phyloP scores from a whole-genome alignment of 331 rosid genomes.

The Quercus tomentella region DNA sequence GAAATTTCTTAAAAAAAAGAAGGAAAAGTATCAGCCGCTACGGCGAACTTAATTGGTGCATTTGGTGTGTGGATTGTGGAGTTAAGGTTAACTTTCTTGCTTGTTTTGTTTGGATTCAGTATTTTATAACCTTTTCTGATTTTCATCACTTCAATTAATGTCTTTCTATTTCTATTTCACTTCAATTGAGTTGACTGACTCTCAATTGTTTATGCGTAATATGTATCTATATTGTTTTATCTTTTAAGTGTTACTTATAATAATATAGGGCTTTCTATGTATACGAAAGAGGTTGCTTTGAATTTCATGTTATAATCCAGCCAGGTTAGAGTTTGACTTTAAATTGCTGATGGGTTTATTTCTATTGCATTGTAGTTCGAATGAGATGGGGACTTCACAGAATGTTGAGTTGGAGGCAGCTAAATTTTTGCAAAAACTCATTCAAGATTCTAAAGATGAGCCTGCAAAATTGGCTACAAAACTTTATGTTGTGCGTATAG shows the following conservation, averaged over 20 bases:
- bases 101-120: background rate
- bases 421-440: conserved; percentile 92
- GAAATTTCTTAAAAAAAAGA: background rate
- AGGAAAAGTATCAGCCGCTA: background rate
- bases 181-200: background rate
- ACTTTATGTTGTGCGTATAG: conserved; percentile 79
- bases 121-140: background rate
- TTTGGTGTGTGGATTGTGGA: background rate
- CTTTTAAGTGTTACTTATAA: background rate
- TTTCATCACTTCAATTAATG: conserved; percentile 1
- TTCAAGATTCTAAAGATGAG: conserved; percentile 96
- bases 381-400: conserved; percentile 76
- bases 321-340: conserved; percentile 8
- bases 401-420: conserved; percentile 99
- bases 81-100: background rate
- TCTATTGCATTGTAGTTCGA: conserved; percentile 34
- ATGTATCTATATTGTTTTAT: background rate
- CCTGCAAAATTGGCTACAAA: conserved; percentile 95
- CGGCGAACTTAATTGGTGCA: background rate
- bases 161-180: background rate
- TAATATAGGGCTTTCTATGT: background rate
- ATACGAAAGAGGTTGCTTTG: background rate
- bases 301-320: background rate
- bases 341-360: background rate
- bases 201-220: background rate